phyloP scores from a whole-genome alignment of 164 flowering plant species.

The Buxus sempervirens region DNA sequence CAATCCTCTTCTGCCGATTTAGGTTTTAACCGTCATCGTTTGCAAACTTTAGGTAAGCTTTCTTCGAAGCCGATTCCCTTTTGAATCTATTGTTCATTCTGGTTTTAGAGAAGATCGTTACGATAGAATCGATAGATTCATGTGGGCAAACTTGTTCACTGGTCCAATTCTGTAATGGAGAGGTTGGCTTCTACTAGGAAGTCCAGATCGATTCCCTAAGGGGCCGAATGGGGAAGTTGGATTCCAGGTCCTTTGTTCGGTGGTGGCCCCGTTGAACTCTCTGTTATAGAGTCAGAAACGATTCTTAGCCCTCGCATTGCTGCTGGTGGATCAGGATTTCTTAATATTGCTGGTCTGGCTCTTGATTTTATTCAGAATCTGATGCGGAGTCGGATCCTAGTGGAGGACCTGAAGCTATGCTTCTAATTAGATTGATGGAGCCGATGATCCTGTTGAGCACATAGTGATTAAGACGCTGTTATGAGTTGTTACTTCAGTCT shows the following conservation, averaged over 20 bases:
- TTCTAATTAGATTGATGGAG: constrained; percentile 64
- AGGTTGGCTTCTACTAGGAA: neutral
- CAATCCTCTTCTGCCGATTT: no score
- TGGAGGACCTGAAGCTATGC: constrained; percentile 55
- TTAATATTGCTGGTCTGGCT: constrained; percentile 84
- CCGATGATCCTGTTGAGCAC: constrained; percentile 69
- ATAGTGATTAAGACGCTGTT: constrained; percentile 72
- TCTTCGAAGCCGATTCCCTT: constrained; percentile 98
- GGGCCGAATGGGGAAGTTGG: constrained; percentile 12
- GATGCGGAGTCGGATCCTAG: constrained; percentile 88
- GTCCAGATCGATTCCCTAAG: neutral
- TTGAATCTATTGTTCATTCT: constrained; percentile 41
- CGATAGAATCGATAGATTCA: neutral
- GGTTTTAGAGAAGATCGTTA: neutral
- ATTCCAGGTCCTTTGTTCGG: neutral
- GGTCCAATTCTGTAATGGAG: neutral
- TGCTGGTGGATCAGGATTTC: constrained; percentile 54
- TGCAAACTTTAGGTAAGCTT: no score
- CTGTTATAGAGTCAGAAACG: constrained; percentile 75
- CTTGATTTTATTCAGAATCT: constrained; percentile 80
- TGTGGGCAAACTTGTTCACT: neutral
- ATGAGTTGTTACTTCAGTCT: constrained; percentile 81
- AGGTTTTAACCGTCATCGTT: no score
- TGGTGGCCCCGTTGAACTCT: constrained; percentile 45
- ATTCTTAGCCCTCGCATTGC: constrained; percentile 69